Base-by-base conservation (phyloP, 176 grass and related monocot genomes). In the Chrysopogon serrulatus region DNA sequence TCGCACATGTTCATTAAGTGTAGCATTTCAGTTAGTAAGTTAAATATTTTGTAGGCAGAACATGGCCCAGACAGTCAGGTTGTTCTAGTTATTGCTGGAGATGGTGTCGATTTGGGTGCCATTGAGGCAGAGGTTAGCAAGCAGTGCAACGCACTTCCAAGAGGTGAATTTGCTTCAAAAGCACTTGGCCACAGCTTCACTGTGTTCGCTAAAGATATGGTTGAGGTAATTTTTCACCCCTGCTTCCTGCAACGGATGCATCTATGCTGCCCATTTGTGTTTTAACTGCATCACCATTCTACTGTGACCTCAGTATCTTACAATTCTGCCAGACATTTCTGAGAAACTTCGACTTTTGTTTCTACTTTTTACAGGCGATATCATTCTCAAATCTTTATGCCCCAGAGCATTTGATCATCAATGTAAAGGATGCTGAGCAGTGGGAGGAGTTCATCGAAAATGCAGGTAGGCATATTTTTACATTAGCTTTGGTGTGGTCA, bases 41-140 rank as follows among this genome's bases (percentile, higher is more conserved):
- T 27, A 15, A 35, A 78, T 63, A 44, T 34, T 84, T 90, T 77
- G 73, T 86, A 98, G 96, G 96, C 96, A 39, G 96, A 98, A 73
- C 96, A 98, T 80, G 96, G 96, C 26, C 96, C 96, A 53, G 96
- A 98, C 77, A 98, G 93, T 89, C 96, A 98, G 64, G 96, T 98
- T 63, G 93, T 94, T 90, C 88, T 98, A 59, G 93, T 95, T 41
- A 65, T 95, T 81, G 91, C 89, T 37, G 96, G 96, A 83, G 91
- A 95, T 47, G 91, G 82, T 78, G 89, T 95, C 65, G 59, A 96
- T 90, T 69, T 96, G 69, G 77, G 48, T 79, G 82, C 87, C 68
- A 98, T 96, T 45, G 85, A 94, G 71, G 87, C 85, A 84, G 91
- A 98, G 90, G 86, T 98, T 54, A 95, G 86, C 83, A 95, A 90